Evolutionary conservation across 73 alveolate species (phyloP).

Genomic region (Blepharisma stoltei): DNA sequence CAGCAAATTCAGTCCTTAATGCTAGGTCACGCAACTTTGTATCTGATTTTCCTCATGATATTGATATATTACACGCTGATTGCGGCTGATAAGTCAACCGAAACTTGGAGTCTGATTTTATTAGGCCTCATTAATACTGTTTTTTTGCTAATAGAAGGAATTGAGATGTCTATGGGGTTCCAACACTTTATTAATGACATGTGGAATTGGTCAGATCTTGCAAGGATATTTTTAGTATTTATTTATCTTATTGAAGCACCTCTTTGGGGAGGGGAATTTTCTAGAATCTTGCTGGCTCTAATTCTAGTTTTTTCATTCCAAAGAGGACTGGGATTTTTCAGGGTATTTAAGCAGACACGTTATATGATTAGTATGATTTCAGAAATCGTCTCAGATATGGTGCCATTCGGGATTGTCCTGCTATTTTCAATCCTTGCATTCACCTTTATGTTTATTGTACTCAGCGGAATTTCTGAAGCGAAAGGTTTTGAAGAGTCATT

Average conservation of each 20-base stretch:
- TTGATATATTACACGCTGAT: background rate
- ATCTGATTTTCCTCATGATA: background rate
- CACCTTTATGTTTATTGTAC: background rate
- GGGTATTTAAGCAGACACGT: background rate
- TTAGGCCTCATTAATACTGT: background rate
- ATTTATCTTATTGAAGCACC: background rate
- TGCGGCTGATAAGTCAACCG: too few species aligned
- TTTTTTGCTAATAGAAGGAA: background rate
- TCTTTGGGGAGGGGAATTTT: background rate
- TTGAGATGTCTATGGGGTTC: background rate
- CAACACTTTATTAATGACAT: background rate
- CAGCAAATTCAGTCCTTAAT: background rate
- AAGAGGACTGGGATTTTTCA: constrained; percentile 10
- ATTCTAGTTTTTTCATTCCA: background rate
- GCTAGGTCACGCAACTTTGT: background rate
- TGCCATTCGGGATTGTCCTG: background rate
- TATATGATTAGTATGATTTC: background rate
- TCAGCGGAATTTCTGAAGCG: background rate
- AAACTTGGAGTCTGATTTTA: background rate
- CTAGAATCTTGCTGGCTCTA: background rate
- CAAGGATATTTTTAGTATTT: background rate
- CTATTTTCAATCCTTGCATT: background rate
- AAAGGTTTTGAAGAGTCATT: background rate
- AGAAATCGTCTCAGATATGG: background rate
- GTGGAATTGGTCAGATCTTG: background rate